Conservation (phyloP, 2,329 filamentous ascomycete genomes). For the Phialemoniopsis sp. region DNA sequence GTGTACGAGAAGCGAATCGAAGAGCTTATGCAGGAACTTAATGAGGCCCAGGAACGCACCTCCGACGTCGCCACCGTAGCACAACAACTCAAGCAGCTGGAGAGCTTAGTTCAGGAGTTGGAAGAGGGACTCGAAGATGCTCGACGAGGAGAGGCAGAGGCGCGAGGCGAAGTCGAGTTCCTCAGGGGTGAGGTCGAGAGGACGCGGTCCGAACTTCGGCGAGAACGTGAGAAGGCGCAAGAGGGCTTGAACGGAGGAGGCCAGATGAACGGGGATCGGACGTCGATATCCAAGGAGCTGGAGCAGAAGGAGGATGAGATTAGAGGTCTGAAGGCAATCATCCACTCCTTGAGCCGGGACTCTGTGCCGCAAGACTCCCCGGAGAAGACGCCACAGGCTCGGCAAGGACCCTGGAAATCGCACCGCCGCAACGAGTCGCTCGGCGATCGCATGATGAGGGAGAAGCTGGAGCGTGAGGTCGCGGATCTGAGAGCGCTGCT, state of each 20-base stretch:
- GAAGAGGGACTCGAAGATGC: conserved; percentile 97
- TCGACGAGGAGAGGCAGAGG: conserved; percentile 88
- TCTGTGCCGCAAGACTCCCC: conserved; percentile 43
- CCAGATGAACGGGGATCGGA: conserved; percentile 26
- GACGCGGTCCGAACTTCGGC: conserved; percentile 78
- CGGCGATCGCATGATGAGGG: conserved; percentile 54
- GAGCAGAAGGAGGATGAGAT: conserved; percentile 98
- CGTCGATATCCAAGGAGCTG: conserved; percentile 64
- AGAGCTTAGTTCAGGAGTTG: conserved; percentile 92
- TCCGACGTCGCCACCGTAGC: conserved; percentile 92
- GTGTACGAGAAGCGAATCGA: conserved; percentile 94
- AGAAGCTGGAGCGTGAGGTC: conserved; percentile 77
- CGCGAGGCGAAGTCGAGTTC: conserved; percentile 93
- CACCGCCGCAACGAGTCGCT: conserved; percentile 45
- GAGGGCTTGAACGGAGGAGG: conserved; percentile 51
- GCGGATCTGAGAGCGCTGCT: conserved; percentile 70
- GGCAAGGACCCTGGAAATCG: conserved; percentile 25
- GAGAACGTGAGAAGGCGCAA: conserved; percentile 80
- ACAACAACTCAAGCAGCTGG: conserved; percentile 86
- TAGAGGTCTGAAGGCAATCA: conserved; percentile 92
- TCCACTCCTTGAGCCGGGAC: conserved; percentile 87
- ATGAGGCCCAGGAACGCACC: conserved; percentile 75
- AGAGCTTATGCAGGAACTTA: conserved; percentile 77
- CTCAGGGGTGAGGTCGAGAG: conserved; percentile 90
- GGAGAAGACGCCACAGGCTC: conserved; percentile 25